phyloP scores from a whole-genome alignment of 805 yeast species.

The Saccharomycopsis malanga region DNA sequence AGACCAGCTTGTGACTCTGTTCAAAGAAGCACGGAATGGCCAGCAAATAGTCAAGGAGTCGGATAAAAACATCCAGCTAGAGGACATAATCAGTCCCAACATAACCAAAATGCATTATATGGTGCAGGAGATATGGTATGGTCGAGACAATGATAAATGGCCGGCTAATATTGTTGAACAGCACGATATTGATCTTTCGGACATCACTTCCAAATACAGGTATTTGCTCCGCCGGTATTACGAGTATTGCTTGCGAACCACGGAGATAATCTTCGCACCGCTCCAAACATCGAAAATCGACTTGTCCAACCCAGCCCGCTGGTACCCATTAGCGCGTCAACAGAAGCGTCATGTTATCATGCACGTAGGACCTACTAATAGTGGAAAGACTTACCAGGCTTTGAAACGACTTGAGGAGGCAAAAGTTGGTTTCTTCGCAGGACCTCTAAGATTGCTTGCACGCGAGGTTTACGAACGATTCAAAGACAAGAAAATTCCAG shows the following conservation, averaged over 20 bases:
- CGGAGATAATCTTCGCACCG: neutral
- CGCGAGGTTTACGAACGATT: slow-evolving; percentile 86
- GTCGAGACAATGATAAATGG: neutral
- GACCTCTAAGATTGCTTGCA: slow-evolving; percentile 86
- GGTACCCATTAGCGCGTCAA: slow-evolving; percentile 83
- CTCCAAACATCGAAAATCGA: slow-evolving; percentile 29
- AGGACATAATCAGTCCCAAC: neutral
- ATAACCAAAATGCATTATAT: neutral
- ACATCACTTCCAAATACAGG: neutral
- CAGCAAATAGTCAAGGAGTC: neutral
- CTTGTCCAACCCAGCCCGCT: slow-evolving; percentile 55
- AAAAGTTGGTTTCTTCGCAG: slow-evolving; percentile 82
- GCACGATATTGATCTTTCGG: neutral
- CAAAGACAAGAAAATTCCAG: slow-evolving; percentile 53
- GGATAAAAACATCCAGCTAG: neutral
- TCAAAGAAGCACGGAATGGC: neutral
- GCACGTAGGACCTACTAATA: slow-evolving; percentile 97
- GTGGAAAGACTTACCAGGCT: slow-evolving; percentile 90
- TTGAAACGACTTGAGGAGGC: slow-evolving; percentile 58
- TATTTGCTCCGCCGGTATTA: neutral
- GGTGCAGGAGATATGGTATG: neutral
- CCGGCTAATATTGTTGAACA: neutral
- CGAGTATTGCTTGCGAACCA: neutral
- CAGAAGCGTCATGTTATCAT: slow-evolving; percentile 72
- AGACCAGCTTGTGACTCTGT: neutral